These are phyloP conservation scores for Colletotrichum lindemuthianum DNA, from an alignment of 2,329 filamentous ascomycete species.

Conservation along the genomic window DNA sequence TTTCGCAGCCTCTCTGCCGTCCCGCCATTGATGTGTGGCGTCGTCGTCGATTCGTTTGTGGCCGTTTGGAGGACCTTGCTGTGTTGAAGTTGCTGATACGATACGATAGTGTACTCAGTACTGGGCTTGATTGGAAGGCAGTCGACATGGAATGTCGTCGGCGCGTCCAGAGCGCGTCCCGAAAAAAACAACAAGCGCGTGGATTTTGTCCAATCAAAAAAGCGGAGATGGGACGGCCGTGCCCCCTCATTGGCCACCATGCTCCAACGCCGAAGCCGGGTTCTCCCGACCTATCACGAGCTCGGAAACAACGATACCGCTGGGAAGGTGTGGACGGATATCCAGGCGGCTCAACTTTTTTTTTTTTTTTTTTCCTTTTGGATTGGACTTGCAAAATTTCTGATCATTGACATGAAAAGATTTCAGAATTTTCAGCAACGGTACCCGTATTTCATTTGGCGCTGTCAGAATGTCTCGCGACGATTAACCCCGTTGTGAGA, in stretches of 20 bases:
- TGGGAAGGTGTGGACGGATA: slow-evolving; percentile 13
- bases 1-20: not conserved
- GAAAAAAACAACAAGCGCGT: slow-evolving; percentile 35
- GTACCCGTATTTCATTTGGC: slow-evolving; percentile 4
- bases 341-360: slow-evolving; percentile 4
- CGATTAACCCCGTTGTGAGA: slow-evolving; percentile 27
- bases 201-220: slow-evolving; percentile 18
- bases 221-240: not conserved
- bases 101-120: not conserved
- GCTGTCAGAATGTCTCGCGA: slow-evolving; percentile 25
- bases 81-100: slow-evolving; percentile 8
- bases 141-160: slow-evolving; percentile 30
- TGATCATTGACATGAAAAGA: not conserved
- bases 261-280: slow-evolving; percentile 24
- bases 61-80: slow-evolving; percentile 21
- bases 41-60: slow-evolving; percentile 9
- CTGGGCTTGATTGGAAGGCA: slow-evolving; percentile 24
- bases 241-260: slow-evolving; percentile 13
- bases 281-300: slow-evolving; percentile 15
- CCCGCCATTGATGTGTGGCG: slow-evolving; percentile 8
- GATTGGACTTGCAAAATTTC: not conserved
- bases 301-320: slow-evolving; percentile 27
- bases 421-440: not conserved
- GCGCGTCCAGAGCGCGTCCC: slow-evolving; percentile 28
- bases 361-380: slow-evolving; percentile 6